Evolutionary conservation across 164 flowering plant genomes (phyloP).

Genomic region (Chimonanthus salicifolius): DNA sequence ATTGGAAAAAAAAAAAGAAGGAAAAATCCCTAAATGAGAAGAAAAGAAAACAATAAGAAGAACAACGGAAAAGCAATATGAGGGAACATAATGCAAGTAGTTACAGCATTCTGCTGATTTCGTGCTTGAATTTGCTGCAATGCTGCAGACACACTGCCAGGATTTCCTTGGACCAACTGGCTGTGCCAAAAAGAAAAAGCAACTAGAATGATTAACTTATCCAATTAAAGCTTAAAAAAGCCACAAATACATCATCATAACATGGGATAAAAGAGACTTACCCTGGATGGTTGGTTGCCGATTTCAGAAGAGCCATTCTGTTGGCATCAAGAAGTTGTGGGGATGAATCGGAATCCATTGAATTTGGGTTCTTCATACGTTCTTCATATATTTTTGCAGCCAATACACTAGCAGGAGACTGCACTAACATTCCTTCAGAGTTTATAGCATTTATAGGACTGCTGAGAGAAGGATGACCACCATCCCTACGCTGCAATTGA

Average conservation of each 20-base stretch:
- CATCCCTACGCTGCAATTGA: slow-evolving; percentile 65
- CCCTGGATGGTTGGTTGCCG: slow-evolving; percentile 73
- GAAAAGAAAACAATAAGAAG: background rate
- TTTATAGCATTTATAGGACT: slow-evolving; percentile 52
- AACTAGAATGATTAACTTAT: slow-evolving; percentile 7
- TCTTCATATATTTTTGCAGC: slow-evolving; percentile 81
- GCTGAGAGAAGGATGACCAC: slow-evolving; percentile 53
- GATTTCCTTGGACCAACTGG: slow-evolving; percentile 66
- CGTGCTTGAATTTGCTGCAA: slow-evolving; percentile 83
- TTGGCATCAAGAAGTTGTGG: slow-evolving; percentile 67
- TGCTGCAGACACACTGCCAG: slow-evolving; percentile 64
- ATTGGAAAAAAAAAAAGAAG: background rate
- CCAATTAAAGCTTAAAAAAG: background rate
- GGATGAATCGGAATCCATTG: slow-evolving; percentile 67
- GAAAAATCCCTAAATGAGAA: background rate
- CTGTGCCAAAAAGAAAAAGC: slow-evolving; percentile 45
- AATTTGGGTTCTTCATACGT: slow-evolving; percentile 62
- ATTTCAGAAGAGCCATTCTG: slow-evolving; percentile 74
- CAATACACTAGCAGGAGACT: slow-evolving; percentile 65
- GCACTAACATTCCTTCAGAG: slow-evolving; percentile 69
- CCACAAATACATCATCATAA: background rate
- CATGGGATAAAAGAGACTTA: slow-evolving; percentile 13
- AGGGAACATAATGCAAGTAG: slow-evolving; percentile 16
- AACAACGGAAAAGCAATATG: background rate
- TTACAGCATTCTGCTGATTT: slow-evolving; percentile 52